phyloP scores from a whole-genome alignment of 495 filamentous ascomycete genomes.

The Chlorociboria aeruginascens region DNA sequence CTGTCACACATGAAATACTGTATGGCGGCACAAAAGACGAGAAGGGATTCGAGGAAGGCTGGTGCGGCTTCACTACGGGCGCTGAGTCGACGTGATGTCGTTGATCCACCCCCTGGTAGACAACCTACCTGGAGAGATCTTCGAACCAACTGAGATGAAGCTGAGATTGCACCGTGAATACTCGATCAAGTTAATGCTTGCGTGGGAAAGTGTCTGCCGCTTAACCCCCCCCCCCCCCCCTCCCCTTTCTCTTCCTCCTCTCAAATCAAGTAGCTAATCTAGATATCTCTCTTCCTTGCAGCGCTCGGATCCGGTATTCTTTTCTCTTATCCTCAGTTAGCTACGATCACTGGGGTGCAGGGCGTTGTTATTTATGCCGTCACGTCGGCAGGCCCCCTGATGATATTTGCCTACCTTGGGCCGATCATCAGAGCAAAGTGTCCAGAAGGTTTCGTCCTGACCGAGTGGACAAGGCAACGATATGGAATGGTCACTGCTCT shows the following conservation, averaged over 20 bases:
- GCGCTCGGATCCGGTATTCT: slow-evolving; percentile 69
- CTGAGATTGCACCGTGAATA: slow-evolving; percentile 86
- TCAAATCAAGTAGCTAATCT: slow-evolving; percentile 16
- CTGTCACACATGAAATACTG: background rate
- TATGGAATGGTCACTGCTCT: slow-evolving; percentile 53
- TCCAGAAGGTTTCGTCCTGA: slow-evolving; percentile 66
- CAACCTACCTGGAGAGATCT: slow-evolving; percentile 13
- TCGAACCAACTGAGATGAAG: slow-evolving; percentile 37
- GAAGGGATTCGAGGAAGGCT: slow-evolving; percentile 10
- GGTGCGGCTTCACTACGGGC: slow-evolving; percentile 79
- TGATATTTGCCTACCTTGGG: slow-evolving; percentile 55
- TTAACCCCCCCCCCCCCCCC: slow-evolving; percentile 22
- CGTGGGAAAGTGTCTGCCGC: slow-evolving; percentile 88
- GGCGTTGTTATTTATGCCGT: slow-evolving; percentile 62
- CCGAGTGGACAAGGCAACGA: slow-evolving; percentile 66
- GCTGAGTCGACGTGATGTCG: slow-evolving; percentile 43
- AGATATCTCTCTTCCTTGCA: slow-evolving; percentile 25
- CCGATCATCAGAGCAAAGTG: slow-evolving; percentile 63
- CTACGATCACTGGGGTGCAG: slow-evolving; percentile 65
- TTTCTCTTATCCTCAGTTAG: slow-evolving; percentile 67
- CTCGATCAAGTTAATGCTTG: slow-evolving; percentile 95
- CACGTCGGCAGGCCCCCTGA: slow-evolving; percentile 50
- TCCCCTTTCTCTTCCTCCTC: slow-evolving; percentile 16
- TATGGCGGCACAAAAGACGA: background rate
- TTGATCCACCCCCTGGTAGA: slow-evolving; percentile 34